phyloP scores from a whole-genome alignment of 352 stramenopile species.

The Pythium myriotylum region DNA sequence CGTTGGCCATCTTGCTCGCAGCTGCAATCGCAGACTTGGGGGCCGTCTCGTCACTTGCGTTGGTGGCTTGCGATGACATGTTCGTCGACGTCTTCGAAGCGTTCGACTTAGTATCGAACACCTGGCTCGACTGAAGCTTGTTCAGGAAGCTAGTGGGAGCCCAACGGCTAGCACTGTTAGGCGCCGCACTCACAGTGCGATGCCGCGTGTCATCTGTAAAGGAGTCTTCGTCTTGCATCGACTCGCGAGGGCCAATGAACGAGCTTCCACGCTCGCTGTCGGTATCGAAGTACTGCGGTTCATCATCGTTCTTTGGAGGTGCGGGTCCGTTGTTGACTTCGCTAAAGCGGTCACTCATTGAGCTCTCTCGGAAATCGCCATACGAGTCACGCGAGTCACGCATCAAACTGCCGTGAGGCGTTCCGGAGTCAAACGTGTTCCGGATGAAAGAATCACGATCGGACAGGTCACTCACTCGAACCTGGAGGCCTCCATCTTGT shows the following conservation, averaged over 20 bases:
- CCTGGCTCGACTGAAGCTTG: constrained; percentile 24
- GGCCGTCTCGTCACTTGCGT: constrained; percentile 8
- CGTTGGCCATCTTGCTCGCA: constrained; percentile 26
- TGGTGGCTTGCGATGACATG: constrained; percentile 26
- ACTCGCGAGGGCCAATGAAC: constrained; percentile 32
- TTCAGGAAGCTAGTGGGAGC: constrained; percentile 46
- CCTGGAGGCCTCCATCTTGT: neutral
- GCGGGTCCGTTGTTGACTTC: constrained; percentile 33
- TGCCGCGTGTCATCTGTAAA: constrained; percentile 21
- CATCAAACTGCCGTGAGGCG: constrained; percentile 36
- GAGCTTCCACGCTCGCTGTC: constrained; percentile 52
- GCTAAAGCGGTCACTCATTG: constrained; percentile 33
- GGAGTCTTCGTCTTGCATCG: constrained; percentile 23
- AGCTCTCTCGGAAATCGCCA: constrained; percentile 22
- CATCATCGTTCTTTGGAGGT: constrained; percentile 27
- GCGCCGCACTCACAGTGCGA: constrained; percentile 1
- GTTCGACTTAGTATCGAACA: constrained; percentile 39
- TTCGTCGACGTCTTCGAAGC: constrained; percentile 30
- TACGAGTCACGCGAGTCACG: constrained; percentile 37
- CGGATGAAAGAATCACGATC: constrained; percentile 19
- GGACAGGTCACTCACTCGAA: constrained; percentile 23
- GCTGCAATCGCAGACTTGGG: constrained; percentile 22
- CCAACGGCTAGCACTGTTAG: constrained; percentile 32
- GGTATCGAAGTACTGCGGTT: constrained; percentile 49
- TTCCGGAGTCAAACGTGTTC: constrained; percentile 40